phyloP scores from a whole-genome alignment of 75 land plant genomes.

The Chamaecyparis obtusa region DNA sequence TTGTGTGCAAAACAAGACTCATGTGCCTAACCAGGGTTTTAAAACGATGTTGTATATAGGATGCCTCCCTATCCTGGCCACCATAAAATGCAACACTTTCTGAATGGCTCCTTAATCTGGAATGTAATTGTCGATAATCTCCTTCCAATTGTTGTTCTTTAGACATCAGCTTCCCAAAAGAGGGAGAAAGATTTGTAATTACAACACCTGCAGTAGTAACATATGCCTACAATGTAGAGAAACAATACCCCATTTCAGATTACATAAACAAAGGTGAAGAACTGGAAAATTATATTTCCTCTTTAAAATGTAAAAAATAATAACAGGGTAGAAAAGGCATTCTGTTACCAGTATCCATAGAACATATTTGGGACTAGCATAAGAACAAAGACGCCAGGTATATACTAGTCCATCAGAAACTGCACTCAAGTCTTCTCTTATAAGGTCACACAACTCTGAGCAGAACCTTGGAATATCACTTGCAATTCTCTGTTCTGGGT shows the following conservation, averaged over 20 bases:
- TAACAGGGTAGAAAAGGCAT: neutral
- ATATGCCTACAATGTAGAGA: constrained; percentile 61
- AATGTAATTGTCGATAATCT: constrained; percentile 92
- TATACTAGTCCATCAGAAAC: constrained; percentile 86
- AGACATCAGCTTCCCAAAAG: constrained; percentile 97
- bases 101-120: constrained; percentile 88
- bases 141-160: constrained; percentile 97
- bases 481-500: constrained; percentile 96
- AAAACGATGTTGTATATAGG: constrained; percentile 71
- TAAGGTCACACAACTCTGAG: constrained; percentile 92
- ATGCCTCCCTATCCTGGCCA: constrained; percentile 93
- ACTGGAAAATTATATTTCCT: neutral
- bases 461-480: constrained; percentile 97
- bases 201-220: constrained; percentile 78
- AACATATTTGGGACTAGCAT: constrained; percentile 97
- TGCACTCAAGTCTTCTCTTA: constrained; percentile 89
- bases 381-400: constrained; percentile 98
- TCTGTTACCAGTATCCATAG: constrained; percentile 88
- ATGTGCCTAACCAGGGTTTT: constrained; percentile 71
- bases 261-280: neutral
- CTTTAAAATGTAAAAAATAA: constrained; percentile 1
- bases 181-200: constrained; percentile 79
- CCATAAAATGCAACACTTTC: constrained; percentile 99
- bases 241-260: neutral
- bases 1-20: constrained; percentile 75